A percentile compares a stretch with the other conserved stretches of the same genome.
Conservation (phyloP, 148 eudicot species). For the Limonium bicolor region DNA sequence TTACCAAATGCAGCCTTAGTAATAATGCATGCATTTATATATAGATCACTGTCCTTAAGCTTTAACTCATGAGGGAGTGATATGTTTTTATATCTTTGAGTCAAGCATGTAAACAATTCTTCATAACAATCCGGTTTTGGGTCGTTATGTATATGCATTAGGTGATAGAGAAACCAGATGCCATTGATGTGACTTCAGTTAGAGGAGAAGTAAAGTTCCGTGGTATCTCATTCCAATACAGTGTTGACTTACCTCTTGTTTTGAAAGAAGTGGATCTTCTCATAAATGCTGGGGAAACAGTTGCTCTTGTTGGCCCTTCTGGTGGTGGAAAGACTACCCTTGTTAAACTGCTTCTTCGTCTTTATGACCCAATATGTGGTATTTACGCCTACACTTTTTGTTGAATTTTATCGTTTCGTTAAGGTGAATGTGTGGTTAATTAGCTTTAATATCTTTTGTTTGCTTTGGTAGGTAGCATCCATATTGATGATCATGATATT, state of each 20-base stretch:
- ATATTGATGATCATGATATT: constrained; percentile 55
- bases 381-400: constrained; percentile 6
- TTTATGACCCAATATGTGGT: constrained; percentile 84
- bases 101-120: no score
- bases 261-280: constrained; percentile 59
- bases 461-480: constrained; percentile 47
- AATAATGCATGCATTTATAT: no score
- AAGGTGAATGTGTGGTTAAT: not conserved
- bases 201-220: constrained; percentile 59
- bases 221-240: constrained; percentile 53
- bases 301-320: constrained; percentile 94
- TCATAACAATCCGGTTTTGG: no score
- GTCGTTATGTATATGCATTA: no score
- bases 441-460: constrained; percentile 2
- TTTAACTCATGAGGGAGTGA: no score
- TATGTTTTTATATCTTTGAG: no score
- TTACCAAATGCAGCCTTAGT: no score
- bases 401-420: not conserved
- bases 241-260: constrained; percentile 43
- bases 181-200: constrained; percentile 41
- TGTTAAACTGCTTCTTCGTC: constrained; percentile 86
- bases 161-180: constrained; percentile 62
- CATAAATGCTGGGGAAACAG: constrained; percentile 77
- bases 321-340: constrained; percentile 97
- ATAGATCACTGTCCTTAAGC: no score